Evolutionary conservation across 2,329 filamentous ascomycete species (phyloP), one percentile per base, ranked within the genome.

Genomic region (Cladosporium sp.): DNA sequence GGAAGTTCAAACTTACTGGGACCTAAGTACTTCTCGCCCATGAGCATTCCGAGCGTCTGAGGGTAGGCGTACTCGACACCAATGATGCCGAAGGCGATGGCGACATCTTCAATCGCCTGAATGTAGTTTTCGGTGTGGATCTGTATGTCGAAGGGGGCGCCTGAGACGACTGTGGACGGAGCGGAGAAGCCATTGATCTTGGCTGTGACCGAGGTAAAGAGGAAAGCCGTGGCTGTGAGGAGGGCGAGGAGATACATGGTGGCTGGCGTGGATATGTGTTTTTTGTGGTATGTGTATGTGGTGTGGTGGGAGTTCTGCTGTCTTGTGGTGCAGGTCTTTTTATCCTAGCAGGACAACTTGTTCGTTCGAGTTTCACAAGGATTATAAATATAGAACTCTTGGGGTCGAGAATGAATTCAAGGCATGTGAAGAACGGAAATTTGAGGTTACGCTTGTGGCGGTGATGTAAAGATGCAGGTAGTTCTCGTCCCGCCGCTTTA

Each of bases 181-280:
- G 75, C 69, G 15, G 71, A 66, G 64, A 80, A 73, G 68, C 77
- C 77, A 57, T 63, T 62, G 60, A 80, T 77, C 61, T 74, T 73
- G 57, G 76, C 76, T 35, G 67, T 64, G 44, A 73, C 22, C 64
- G 57, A 19, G 28, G 58, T 44, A 48, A 64, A 48, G 12, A 64
- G 22, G 28, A 66, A 47, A 19, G 58, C 24, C 10, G 37, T 44
- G 51, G 65, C 35, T 35, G 62, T 15, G 22, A 40, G 20, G 35
- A 37, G 9, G 36, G 24, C 15, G 24, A 54, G 51, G 45, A 51
- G 20, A 3, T 19, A 45, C 54, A 57, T 48, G 32, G 24, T 20
- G 19, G 42, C 6, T 28, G 15, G n/a, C 2, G 45, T 34, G 42
- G 10, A 12, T 3, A 10, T 20, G 32, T 32, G n/a, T 13, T 37